Evolutionary conservation across 1,284 basidiomycete genomes (phyloP), one percentile per base, ranked within the genome.

Genomic region (Grifola frondosa): DNA sequence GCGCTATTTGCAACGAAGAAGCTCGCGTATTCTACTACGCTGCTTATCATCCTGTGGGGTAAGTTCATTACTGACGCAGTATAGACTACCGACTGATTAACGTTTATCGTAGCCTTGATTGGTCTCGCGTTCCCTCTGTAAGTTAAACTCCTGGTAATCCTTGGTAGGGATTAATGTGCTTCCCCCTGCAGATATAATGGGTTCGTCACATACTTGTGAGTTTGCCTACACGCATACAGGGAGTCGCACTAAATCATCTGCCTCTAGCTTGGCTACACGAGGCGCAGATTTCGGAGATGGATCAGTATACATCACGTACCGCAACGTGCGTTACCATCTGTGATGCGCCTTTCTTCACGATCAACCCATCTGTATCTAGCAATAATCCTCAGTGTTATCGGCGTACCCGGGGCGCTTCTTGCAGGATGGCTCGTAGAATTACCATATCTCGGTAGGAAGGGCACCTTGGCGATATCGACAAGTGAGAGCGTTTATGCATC

Each of bases 41-140:
- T 88, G 30, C 59, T 85, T 48, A 79, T 85, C 31, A 49, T 73
- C 22, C 53, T 85, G 8, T 88, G 83, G 40, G 53, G 40, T 40
- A 21, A 28, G 15, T 30, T 22, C 36, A 25, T 25, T 12, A 13
- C 23, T 35, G 16, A 11, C 2, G n/a, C 21, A 13, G 19, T 15
- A n/a, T 6, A 11, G n/a, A 16, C n/a, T n/a, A n/a, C n/a, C n/a
- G n/a, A n/a, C n/a, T n/a, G 8, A 11, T 25, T 21, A 22, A 17
- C 8, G 12, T 3, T n/a, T 4, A 8, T 28, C 34, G 24, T 42
- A 85, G 83, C 77, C 3, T 65, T 88, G 29, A 88, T 88, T 46
- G 86, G 85, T 4, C 75, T 89, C 10, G 84, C 84, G 3, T 88
- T 84, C 60, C 81, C 86, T 24, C 61, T 88, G 71, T 87, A 37